Evolutionary conservation across 1,284 basidiomycete species (phyloP).

Genomic region (Puccinia horiana): DNA sequence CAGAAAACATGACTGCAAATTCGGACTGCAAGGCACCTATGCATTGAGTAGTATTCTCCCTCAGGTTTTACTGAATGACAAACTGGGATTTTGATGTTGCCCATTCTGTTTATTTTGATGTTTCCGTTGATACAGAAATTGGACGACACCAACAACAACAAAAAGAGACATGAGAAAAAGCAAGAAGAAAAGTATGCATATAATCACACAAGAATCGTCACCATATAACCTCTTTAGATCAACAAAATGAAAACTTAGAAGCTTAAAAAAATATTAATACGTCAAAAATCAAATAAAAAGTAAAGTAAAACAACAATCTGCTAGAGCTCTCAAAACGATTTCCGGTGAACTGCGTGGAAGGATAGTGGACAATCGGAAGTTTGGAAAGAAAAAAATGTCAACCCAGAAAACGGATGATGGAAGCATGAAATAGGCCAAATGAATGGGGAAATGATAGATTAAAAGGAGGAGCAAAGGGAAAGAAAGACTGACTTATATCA

Average conservation of each 20-base stretch:
- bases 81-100: neutral
- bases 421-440: neutral
- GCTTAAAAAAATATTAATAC: neutral
- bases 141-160: neutral
- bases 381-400: neutral
- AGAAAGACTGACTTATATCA: slow-evolving; percentile 67
- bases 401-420: neutral
- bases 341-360: slow-evolving; percentile 22
- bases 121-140: neutral
- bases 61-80: neutral
- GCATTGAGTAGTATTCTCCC: too few species aligned
- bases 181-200: neutral
- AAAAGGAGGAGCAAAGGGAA: neutral
- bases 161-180: neutral
- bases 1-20: too few species aligned
- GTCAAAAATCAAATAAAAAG: neutral
- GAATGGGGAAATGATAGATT: neutral
- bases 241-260: neutral
- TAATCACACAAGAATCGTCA: slow-evolving; percentile 1
- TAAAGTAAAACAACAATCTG: neutral
- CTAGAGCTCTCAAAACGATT: slow-evolving; percentile 18
- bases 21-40: too few species aligned
- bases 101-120: neutral
- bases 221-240: neutral
- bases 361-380: neutral